A percentile compares a stretch with the other conserved stretches of the same genome.
These are phyloP conservation scores for Pichia sp. DNA, from an alignment of 1,139 yeast genomes.

Conservation along the genomic window DNA sequence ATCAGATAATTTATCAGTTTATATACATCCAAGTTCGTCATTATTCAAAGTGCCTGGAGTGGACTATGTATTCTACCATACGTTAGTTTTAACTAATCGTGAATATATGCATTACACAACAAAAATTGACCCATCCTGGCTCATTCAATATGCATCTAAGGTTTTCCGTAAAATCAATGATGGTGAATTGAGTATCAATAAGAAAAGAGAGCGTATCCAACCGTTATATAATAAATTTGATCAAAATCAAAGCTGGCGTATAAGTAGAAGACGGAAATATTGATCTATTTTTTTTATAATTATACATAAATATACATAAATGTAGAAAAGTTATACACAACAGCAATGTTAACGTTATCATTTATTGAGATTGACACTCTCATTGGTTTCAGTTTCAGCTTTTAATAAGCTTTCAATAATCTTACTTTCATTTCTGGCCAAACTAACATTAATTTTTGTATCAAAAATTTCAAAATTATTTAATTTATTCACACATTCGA, in stretches of 20 bases:
- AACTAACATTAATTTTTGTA: conserved; percentile 45
- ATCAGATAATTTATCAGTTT: conserved; percentile 70
- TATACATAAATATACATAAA: not conserved
- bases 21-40: conserved; percentile 84
- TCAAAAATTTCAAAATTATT: conserved; percentile 50
- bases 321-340: not conserved
- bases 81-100: conserved; percentile 69
- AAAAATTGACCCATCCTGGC: conserved; percentile 77
- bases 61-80: conserved; percentile 67
- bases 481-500: conserved; percentile 41
- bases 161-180: conserved; percentile 64
- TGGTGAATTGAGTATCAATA: conserved; percentile 30
- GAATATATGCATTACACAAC: conserved; percentile 93
- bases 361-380: not conserved
- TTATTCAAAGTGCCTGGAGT: conserved; percentile 50
- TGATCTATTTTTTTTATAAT: not conserved
- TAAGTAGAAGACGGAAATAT: conserved; percentile 23
- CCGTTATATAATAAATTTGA: conserved; percentile 46
- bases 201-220: conserved; percentile 38
- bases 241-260: conserved; percentile 33
- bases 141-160: conserved; percentile 78
- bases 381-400: not conserved
- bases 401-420: not conserved
- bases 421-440: conserved; percentile 16
- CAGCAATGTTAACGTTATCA: not conserved